Percentiles rank a stretch among this genome's conserved stretches.
These are phyloP conservation scores for Hypoxylon trugodes DNA, from an alignment of 495 filamentous ascomycete genomes.

Conservation along the genomic window DNA sequence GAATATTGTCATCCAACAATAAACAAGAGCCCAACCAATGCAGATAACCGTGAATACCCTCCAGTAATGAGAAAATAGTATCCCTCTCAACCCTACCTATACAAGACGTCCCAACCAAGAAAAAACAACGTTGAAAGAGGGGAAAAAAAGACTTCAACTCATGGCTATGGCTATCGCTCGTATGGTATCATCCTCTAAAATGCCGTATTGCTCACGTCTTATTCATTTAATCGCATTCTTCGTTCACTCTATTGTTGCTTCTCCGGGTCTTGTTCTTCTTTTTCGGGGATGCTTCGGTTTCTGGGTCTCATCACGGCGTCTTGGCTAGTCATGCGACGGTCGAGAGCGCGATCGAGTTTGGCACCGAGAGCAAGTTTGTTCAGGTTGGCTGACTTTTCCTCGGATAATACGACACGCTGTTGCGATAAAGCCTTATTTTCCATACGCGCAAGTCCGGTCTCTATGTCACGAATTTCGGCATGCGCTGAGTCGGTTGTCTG, in stretches of 20 bases:
- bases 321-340: slow-evolving; percentile 86
- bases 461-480: slow-evolving; percentile 81
- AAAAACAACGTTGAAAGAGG: slow-evolving; percentile 1
- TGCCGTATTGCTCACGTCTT: not conserved
- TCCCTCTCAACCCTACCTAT: slow-evolving; percentile 1
- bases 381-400: slow-evolving; percentile 84
- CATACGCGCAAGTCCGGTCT: slow-evolving; percentile 84
- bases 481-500: slow-evolving; percentile 66
- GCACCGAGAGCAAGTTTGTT: slow-evolving; percentile 91
- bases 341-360: slow-evolving; percentile 92
- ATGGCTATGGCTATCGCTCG: slow-evolving; percentile 20
- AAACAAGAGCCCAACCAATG: not conserved
- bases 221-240: not conserved
- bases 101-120: slow-evolving; percentile 9
- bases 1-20: slow-evolving; percentile 4
- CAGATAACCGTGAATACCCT: too few species aligned
- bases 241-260: slow-evolving; percentile 27
- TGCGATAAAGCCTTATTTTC: slow-evolving; percentile 86
- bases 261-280: slow-evolving; percentile 47
- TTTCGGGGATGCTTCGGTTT: slow-evolving; percentile 52
- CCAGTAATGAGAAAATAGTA: too few species aligned
- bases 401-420: slow-evolving; percentile 84
- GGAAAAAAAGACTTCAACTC: slow-evolving; percentile 5
- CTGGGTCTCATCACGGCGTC: slow-evolving; percentile 83
- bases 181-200: slow-evolving; percentile 33